Percentiles rank a stretch among this genome's conserved stretches.
phyloP scores from a whole-genome alignment of 257 asterid genomes.

The Penstemon davidsonii region DNA sequence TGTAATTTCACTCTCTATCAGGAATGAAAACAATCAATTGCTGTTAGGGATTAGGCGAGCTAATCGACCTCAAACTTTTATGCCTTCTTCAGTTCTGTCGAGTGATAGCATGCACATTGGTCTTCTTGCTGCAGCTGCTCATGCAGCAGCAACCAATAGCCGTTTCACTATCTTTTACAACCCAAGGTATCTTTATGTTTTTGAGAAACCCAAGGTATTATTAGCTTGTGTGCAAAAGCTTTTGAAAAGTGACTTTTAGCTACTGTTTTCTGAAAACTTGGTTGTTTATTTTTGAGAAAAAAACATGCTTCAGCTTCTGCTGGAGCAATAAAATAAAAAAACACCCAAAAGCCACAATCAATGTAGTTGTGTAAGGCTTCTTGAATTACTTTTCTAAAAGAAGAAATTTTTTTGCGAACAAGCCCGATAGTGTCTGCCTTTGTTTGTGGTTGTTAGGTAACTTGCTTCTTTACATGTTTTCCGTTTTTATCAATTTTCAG shows the following conservation, averaged over 20 bases:
- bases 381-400: no score
- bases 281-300: no score
- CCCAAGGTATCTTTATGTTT: slow-evolving; percentile 55
- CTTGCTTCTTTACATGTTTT: slow-evolving; percentile 13
- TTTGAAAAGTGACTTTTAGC: no score
- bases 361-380: no score
- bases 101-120: slow-evolving; percentile 98
- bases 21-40: slow-evolving; percentile 88
- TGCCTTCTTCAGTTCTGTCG: slow-evolving; percentile 92
- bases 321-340: no score
- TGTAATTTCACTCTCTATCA: slow-evolving; percentile 18
- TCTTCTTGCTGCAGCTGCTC: slow-evolving; percentile 98
- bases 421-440: background rate
- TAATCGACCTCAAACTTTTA: slow-evolving; percentile 77
- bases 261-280: no score
- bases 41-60: slow-evolving; percentile 89
- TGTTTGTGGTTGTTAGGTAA: slow-evolving; percentile 8
- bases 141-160: slow-evolving; percentile 89
- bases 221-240: no score
- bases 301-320: no score
- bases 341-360: no score
- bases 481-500: slow-evolving; percentile 41
- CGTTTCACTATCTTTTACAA: slow-evolving; percentile 86
- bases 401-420: no score
- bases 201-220: no score